These are phyloP conservation scores for Candida silvatica DNA, from an alignment of 805 yeast species.

Conservation along the genomic window DNA sequence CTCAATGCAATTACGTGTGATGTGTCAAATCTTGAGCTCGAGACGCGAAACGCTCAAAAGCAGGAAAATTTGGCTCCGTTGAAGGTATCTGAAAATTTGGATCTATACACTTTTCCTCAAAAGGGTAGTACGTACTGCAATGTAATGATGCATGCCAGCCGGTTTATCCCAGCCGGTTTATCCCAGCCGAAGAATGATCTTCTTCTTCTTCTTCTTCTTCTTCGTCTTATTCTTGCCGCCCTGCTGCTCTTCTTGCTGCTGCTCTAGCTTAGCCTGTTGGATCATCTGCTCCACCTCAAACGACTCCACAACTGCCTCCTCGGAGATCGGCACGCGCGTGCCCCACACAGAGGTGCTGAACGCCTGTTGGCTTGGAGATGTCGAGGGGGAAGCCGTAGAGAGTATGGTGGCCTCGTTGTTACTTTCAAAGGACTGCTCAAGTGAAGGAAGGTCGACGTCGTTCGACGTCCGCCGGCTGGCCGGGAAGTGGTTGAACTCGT, in stretches of 20 bases:
- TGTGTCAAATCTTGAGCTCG: too few relatives aligned
- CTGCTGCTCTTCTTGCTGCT: too few relatives aligned
- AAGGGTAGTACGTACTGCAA: too few relatives aligned
- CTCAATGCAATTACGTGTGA: too few relatives aligned
- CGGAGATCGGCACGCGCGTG: slow-evolving; percentile 41
- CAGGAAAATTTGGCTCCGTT: too few relatives aligned
- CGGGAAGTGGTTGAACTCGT: slow-evolving; percentile 30
- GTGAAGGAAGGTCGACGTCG: slow-evolving; percentile 8
- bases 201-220: not conserved
- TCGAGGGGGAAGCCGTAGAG: slow-evolving; percentile 1
- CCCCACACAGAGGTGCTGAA: slow-evolving; percentile 62
- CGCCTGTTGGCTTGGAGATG: slow-evolving; percentile 4
- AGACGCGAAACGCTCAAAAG: too few relatives aligned
- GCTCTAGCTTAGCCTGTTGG: slow-evolving; percentile 41
- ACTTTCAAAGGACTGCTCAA: slow-evolving; percentile 3
- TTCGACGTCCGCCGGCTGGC: slow-evolving; percentile 13
- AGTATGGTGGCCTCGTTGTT: slow-evolving; percentile 3
- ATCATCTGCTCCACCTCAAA: slow-evolving; percentile 36
- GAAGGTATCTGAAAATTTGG: too few relatives aligned
- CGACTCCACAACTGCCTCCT: slow-evolving; percentile 38
- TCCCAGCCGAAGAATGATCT: too few relatives aligned
- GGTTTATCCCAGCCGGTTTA: too few relatives aligned
- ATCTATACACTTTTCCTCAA: too few relatives aligned
- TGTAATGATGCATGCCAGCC: too few relatives aligned
- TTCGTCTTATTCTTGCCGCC: too few relatives aligned